A percentile compares a stretch with the other conserved stretches of the same genome.
These are phyloP conservation scores for Gracilaria domingensis DNA, from an alignment of 23 red algal genomes.

Conservation along the genomic window DNA sequence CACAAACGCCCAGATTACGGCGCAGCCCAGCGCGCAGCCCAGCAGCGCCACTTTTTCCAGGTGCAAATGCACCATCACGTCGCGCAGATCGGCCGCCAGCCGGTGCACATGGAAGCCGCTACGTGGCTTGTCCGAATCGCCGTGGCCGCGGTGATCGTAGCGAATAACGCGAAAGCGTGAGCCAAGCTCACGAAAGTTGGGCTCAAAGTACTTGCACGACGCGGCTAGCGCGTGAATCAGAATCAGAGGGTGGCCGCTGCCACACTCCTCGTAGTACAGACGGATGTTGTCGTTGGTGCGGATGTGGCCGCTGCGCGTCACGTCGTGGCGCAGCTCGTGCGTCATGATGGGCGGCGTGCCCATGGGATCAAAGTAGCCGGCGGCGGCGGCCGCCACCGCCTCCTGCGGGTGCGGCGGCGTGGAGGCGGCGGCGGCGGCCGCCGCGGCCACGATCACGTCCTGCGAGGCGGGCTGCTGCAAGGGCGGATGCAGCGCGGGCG, in stretches of 20 bases:
- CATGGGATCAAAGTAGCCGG: slow-evolving; percentile 52
- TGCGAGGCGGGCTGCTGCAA: slow-evolving; percentile 1
- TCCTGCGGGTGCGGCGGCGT: slow-evolving; percentile 29
- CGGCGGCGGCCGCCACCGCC: slow-evolving; percentile 19
- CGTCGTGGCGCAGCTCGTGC: slow-evolving; percentile 22
- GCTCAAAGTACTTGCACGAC: slow-evolving; percentile 61
- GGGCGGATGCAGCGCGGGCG: slow-evolving; percentile 28
- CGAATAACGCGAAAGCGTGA: slow-evolving; percentile 51
- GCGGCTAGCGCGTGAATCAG: slow-evolving; percentile 67
- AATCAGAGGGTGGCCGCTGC: slow-evolving; percentile 57
- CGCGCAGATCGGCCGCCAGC: slow-evolving; percentile 63
- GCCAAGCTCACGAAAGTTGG: slow-evolving; percentile 45
- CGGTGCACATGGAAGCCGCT: slow-evolving; percentile 61
- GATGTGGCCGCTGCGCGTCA: slow-evolving; percentile 40
- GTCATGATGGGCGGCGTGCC: slow-evolving; percentile 19
- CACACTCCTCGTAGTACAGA: slow-evolving; percentile 51
- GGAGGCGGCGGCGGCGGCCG: slow-evolving; percentile 37
- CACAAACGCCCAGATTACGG: slow-evolving; percentile 72
- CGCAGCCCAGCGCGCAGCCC: slow-evolving; percentile 54
- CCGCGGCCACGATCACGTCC: slow-evolving; percentile 38
- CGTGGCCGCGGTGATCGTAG: slow-evolving; percentile 64
- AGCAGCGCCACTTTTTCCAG: slow-evolving; percentile 58
- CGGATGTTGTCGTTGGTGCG: slow-evolving; percentile 56
- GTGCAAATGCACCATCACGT: slow-evolving; percentile 42
- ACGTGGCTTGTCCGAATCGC: slow-evolving; percentile 54